Evolutionary conservation across 495 filamentous ascomycete genomes (phyloP).

Genomic region (Diplogelasinospora grovesii): DNA sequence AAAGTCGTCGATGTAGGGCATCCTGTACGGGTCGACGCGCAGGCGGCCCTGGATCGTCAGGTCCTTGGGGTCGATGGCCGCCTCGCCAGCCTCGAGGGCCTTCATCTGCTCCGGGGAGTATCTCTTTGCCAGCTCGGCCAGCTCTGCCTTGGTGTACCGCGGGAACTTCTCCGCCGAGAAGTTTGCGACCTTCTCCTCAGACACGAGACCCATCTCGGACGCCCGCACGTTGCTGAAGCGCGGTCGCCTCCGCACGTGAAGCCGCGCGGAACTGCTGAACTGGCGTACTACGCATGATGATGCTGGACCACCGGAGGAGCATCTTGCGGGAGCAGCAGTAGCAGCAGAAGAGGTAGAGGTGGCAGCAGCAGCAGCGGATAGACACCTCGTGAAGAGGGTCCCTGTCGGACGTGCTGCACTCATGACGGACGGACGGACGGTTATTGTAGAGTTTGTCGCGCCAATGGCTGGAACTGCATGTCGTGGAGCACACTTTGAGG

Average conservation of each 20-base stretch:
- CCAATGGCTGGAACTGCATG: constrained; percentile 16
- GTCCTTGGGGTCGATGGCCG: constrained; percentile 70
- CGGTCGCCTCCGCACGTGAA: constrained; percentile 30
- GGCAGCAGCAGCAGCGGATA: constrained; percentile 10
- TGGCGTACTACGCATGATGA: constrained; percentile 27
- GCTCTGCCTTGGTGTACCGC: constrained; percentile 63
- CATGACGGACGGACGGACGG: constrained; percentile 21
- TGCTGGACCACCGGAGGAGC: constrained; percentile 1
- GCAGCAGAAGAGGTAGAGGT: constrained; percentile 6
- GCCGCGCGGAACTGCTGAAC: constrained; percentile 41
- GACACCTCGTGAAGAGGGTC: constrained; percentile 26
- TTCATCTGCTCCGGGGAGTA: constrained; percentile 77
- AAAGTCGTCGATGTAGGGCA: constrained; percentile 84
- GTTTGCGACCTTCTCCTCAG: constrained; percentile 32
- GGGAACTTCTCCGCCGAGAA: constrained; percentile 46
- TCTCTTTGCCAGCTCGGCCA: constrained; percentile 49
- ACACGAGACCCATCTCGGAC: constrained; percentile 35
- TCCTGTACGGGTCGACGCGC: constrained; percentile 61
- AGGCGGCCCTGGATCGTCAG: constrained; percentile 62
- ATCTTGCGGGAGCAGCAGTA: constrained; percentile 4
- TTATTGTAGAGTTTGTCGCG: too few species aligned
- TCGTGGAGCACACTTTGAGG: too few species aligned
- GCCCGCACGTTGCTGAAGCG: constrained; percentile 40
- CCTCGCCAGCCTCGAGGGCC: constrained; percentile 83
- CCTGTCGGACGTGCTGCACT: constrained; percentile 28